A percentile compares a stretch with the other conserved stretches of the same genome.
Conservation (phyloP, 306 rosid genomes). For the Lathyrus tuberosus region DNA sequence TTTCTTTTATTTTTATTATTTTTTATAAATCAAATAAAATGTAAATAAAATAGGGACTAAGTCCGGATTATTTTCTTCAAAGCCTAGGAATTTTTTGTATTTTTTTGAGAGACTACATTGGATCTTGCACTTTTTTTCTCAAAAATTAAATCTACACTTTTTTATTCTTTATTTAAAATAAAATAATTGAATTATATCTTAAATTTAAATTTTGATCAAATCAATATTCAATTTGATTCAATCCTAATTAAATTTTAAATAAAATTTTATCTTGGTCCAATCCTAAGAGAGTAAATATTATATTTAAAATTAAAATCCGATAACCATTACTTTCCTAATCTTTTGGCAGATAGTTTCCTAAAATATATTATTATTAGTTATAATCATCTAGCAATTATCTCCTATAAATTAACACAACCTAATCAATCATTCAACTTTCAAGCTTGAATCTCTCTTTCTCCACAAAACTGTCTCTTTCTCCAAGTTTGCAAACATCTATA, state of each 20-base stretch:
- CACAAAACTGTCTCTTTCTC: not conserved
- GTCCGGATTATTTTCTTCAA: no score
- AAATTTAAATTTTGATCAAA: not conserved
- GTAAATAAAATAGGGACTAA: no score
- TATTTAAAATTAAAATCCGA: not conserved
- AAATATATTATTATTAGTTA: not conserved
- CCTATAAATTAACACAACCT: not conserved
- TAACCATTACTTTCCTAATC: not conserved
- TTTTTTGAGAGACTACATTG: no score
- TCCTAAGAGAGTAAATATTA: not conserved
- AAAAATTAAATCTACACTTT: not conserved
- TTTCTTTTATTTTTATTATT: no score
- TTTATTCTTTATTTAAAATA: no score
- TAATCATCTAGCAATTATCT: not conserved
- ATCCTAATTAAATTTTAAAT: no score
- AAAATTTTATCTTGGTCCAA: no score
- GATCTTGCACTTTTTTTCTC: no score
- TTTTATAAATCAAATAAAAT: no score
- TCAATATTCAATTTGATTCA: not conserved
- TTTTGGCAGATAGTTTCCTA: not conserved
- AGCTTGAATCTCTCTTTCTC: not conserved
- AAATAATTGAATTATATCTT: not conserved
- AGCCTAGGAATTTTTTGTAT: no score
- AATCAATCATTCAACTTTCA: not conserved
- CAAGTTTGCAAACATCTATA: not conserved